Conservation (phyloP, 352 stramenopile species). For the Paralagenidium karlingii region DNA sequence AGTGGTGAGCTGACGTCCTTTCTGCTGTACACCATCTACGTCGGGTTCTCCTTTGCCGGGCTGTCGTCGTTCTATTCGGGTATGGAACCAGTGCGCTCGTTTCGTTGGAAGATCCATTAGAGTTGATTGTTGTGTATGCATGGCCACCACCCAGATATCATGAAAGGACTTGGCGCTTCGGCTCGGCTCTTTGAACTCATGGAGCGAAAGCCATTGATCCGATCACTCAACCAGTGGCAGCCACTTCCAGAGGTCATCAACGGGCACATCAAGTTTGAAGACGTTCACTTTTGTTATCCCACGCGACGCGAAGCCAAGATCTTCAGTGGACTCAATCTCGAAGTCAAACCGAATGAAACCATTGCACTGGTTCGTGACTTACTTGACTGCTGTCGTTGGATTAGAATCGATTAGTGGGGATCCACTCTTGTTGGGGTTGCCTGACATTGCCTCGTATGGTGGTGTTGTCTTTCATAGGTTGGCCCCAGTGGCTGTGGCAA, state of each 20-base stretch:
- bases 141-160: slow-evolving; percentile 24
- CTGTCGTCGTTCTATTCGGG: slow-evolving; percentile 89
- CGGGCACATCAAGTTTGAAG: slow-evolving; percentile 48
- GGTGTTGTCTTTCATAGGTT: slow-evolving; percentile 4
- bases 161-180: slow-evolving; percentile 85
- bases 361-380: slow-evolving; percentile 6
- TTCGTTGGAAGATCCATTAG: not conserved
- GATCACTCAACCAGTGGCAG: slow-evolving; percentile 13
- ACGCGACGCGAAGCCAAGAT: slow-evolving; percentile 3
- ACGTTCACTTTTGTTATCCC: slow-evolving; percentile 9
- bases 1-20: slow-evolving; percentile 89
- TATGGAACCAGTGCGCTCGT: no score
- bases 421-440: no score
- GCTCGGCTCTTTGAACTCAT: slow-evolving; percentile 87
- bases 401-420: no score
- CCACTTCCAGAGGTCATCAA: slow-evolving; percentile 19
- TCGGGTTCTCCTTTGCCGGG: slow-evolving; percentile 79
- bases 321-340: slow-evolving; percentile 6
- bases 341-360: slow-evolving; percentile 6
- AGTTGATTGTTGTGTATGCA: not conserved
- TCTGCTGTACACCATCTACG: slow-evolving; percentile 89
- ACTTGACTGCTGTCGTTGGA: no score
- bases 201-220: slow-evolving; percentile 56
- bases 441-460: not conserved
- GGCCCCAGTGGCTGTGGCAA: slow-evolving; percentile 43